A percentile compares a stretch with the other conserved stretches of the same genome.
phyloP scores from a whole-genome alignment of 257 asterid species.

The Penstemon davidsonii region DNA sequence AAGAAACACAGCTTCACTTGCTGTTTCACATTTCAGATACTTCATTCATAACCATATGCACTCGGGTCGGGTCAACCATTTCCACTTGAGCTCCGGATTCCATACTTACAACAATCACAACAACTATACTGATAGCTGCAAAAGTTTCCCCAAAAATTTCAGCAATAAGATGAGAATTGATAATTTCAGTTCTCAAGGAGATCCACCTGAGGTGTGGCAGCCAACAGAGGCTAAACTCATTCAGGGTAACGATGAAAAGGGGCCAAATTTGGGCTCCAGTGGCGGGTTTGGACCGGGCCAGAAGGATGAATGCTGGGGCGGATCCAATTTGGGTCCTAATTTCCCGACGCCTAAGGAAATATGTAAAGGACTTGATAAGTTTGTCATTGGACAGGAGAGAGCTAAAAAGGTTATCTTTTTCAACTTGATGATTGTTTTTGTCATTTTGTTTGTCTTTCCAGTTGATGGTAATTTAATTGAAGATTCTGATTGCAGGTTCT shows the following conservation, averaged over 20 bases:
- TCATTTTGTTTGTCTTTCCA: neutral
- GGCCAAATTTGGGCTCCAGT: constrained; percentile 50
- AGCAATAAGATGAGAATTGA: constrained; percentile 37
- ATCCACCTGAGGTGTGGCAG: constrained; percentile 99
- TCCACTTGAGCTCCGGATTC: constrained; percentile 51
- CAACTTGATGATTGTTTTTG: constrained; percentile 12
- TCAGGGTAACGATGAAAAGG: constrained; percentile 54
- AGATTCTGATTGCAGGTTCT: constrained; percentile 63
- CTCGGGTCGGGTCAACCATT: constrained; percentile 49
- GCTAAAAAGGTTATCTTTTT: constrained; percentile 78
- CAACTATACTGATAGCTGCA: constrained; percentile 31
- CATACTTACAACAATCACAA: constrained; percentile 21
- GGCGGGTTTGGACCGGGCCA: constrained; percentile 55
- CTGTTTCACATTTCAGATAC: constrained; percentile 72
- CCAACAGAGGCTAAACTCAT: constrained; percentile 74
- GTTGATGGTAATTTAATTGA: neutral
- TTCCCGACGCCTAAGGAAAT: constrained; percentile 97
- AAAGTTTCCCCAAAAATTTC: constrained; percentile 27
- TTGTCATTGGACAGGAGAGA: constrained; percentile 94
- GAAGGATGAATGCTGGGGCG: constrained; percentile 85
- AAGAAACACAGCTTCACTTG: constrained; percentile 58
- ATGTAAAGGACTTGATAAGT: constrained; percentile 90
- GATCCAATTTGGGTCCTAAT: constrained; percentile 69
- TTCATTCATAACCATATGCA: constrained; percentile 50
- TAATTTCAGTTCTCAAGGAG: constrained; percentile 66